Conservation (phyloP, 768 basidiomycete genomes). For the Boletus bicolor region DNA sequence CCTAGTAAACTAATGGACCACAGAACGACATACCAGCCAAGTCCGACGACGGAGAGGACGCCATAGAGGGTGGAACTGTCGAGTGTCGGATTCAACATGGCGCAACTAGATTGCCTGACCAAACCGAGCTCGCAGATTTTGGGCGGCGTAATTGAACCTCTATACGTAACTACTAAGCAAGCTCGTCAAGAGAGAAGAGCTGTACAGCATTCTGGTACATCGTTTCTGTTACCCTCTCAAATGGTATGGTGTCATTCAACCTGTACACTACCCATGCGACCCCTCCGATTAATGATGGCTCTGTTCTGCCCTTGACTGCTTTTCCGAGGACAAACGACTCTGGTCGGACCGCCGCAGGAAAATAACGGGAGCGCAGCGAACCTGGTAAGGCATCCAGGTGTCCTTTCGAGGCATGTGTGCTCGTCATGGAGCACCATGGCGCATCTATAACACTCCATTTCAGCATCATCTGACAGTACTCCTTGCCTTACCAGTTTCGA, state of each 20-base stretch:
- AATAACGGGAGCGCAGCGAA: conserved; percentile 45
- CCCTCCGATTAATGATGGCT: conserved; percentile 61
- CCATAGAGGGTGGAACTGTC: conserved; percentile 4
- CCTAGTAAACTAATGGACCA: conserved; percentile 71
- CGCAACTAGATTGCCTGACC: too few species aligned
- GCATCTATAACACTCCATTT: conserved; percentile 43
- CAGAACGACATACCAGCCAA: conserved; percentile 58
- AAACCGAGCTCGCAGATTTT: background rate
- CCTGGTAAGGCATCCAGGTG: conserved; percentile 48
- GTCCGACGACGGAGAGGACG: conserved; percentile 38
- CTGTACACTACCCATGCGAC: conserved; percentile 70
- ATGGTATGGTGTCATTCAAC: conserved; percentile 42
- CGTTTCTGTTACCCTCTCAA: conserved; percentile 54
- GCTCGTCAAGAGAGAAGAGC: conserved; percentile 52
- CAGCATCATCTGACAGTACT: background rate
- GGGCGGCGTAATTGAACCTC: background rate
- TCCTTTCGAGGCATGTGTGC: conserved; percentile 57
- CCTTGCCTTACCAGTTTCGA: conserved; percentile 63
- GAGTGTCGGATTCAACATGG: conserved; percentile 17
- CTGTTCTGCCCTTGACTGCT: conserved; percentile 75
- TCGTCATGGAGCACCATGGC: conserved; percentile 71
- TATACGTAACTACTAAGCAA: conserved; percentile 21
- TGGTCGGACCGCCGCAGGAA: conserved; percentile 49
- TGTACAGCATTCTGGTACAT: conserved; percentile 63
- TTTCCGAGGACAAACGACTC: conserved; percentile 58